A percentile compares a stretch with the other conserved stretches of the same genome.
These are phyloP conservation scores for Pestalotiopsis sp. DNA, from an alignment of 2,329 filamentous ascomycete species.

Conservation along the genomic window DNA sequence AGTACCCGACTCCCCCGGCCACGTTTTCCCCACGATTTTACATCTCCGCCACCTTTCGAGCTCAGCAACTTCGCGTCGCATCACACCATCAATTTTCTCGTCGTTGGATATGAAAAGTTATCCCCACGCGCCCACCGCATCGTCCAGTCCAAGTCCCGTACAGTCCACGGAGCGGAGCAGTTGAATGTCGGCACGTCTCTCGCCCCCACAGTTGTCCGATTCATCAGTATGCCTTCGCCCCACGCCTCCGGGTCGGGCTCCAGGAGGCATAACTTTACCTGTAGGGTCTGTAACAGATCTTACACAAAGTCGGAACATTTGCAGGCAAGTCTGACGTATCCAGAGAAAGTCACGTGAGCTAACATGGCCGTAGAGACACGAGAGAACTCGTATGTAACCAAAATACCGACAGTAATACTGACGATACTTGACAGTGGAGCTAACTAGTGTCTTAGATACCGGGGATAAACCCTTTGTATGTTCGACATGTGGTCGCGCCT, in stretches of 20 bases:
- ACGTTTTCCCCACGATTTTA: background rate
- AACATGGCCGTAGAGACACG: background rate
- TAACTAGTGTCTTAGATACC: conserved; percentile 4
- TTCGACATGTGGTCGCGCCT: conserved; percentile 2
- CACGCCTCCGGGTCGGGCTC: background rate
- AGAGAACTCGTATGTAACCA: conserved; percentile 8
- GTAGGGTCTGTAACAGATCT: background rate
- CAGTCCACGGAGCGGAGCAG: background rate
- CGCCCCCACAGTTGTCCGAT: background rate
- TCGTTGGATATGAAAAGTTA: background rate
- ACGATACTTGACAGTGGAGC: background rate
- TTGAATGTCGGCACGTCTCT: too few relatives aligned
- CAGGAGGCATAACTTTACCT: conserved; percentile 2
- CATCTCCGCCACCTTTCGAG: background rate
- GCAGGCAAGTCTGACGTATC: background rate
- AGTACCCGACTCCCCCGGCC: background rate
- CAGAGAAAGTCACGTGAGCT: background rate
- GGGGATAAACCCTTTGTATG: conserved; percentile 9
- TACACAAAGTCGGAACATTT: conserved; percentile 11
- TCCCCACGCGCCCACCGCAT: background rate
- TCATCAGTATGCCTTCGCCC: background rate
- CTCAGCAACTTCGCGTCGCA: background rate
- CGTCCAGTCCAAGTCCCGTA: background rate
- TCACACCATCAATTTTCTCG: background rate
- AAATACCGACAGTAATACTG: too few relatives aligned